Evolutionary conservation across 78 protist genomes (phyloP), one percentile per base, ranked within the genome.

Genomic region (Cavenderia fasciculata): DNA sequence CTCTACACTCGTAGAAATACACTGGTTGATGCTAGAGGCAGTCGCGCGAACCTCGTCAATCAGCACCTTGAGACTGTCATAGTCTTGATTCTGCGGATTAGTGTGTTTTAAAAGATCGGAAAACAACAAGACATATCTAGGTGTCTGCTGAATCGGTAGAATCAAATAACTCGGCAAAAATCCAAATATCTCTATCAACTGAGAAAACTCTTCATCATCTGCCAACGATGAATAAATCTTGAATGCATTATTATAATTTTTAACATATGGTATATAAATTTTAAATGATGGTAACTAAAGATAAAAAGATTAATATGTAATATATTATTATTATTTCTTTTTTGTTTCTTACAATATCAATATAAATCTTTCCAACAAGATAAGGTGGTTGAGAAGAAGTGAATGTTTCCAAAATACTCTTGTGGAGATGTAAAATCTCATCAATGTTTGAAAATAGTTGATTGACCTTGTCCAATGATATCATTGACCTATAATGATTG

Each of bases 101-200:
- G 89, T 82, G 52, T 82, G 33, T 27, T 56, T 82, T 7, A 44
- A 19, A 14, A 82, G 43, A 41, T 82, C 89, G 4, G 61, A 19
- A 56, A 82, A 82, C 29, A 82, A 57, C 31, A 82, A 31, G 25
- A 82, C 54, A 68, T 82, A 82, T 82, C 89, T 47, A 29, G 89
- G 89, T 82, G 89, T 68, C 18, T 82, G 89, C 41, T 82, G 89
- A 41, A 82, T 71, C 19, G 89, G 89, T 56, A 56, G 57, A 56
- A 82, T 82, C 57, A 82, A 43, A 43, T 65, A 82, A 23, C 77
- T 68, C 18, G 89, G 89, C 43, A 82, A 52, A 68, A 68, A 82
- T 52, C 76, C 87, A 78, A 78, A 78, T 21, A 34, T 10, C 19
- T 62, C 65, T 25, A 59, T 40, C 27, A 65, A 51, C 27, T 49